These are phyloP conservation scores for Clarireedia hainanense DNA, from an alignment of 2,329 filamentous ascomycete genomes.

Conservation along the genomic window DNA sequence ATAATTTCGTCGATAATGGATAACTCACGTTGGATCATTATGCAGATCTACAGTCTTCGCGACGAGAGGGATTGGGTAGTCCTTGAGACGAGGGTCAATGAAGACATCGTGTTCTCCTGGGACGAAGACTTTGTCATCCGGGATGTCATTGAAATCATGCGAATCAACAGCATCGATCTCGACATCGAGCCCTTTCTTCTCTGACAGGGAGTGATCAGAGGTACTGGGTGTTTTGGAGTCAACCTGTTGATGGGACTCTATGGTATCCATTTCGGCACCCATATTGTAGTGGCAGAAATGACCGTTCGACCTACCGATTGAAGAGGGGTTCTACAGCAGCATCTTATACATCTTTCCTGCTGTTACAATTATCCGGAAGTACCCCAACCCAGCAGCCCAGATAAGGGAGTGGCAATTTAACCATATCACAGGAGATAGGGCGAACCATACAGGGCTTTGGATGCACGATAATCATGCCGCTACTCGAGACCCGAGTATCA, in stretches of 20 bases:
- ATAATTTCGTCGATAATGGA: neutral
- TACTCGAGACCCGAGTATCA: no score
- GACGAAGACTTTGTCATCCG: constrained; percentile 15
- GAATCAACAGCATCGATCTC: neutral
- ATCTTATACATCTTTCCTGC: no score
- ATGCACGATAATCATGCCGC: no score
- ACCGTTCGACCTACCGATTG: no score
- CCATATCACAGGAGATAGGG: no score
- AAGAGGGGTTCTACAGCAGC: no score
- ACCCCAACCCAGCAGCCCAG: no score
- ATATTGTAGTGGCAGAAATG: no score
- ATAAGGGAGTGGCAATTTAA: no score
- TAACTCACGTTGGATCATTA: constrained; percentile 25
- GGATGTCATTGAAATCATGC: neutral
- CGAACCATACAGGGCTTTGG: no score
- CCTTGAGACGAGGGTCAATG: constrained; percentile 28
- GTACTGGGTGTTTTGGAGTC: neutral
- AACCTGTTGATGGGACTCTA: neutral
- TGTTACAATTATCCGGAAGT: no score
- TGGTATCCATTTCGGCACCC: neutral
- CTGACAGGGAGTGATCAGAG: neutral
- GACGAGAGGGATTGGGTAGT: constrained; percentile 29
- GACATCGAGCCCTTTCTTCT: neutral
- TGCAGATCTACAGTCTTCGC: constrained; percentile 30
- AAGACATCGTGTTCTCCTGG: constrained; percentile 26